Percentiles rank a stretch among this genome's conserved stretches.
phyloP scores from a whole-genome alignment of 2,329 filamentous ascomycete genomes.

The Xylariaceae sp. region DNA sequence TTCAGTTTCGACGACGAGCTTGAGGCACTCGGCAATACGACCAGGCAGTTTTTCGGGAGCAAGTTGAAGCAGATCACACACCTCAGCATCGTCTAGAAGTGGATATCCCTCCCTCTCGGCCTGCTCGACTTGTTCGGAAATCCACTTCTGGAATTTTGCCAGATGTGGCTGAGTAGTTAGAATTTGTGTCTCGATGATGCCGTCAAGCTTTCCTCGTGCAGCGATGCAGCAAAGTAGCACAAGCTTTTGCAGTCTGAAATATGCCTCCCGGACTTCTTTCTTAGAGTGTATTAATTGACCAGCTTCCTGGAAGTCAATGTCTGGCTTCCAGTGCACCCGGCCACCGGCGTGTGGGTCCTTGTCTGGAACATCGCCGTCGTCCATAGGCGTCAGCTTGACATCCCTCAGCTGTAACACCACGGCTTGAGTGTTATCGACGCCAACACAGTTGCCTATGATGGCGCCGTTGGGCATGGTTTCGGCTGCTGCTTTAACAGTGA shows the following conservation, averaged over 20 bases:
- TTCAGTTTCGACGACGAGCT: slow-evolving; percentile 14
- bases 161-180: slow-evolving; percentile 3
- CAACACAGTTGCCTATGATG: slow-evolving; percentile 2
- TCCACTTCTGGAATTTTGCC: slow-evolving; percentile 4
- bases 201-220: slow-evolving; percentile 2
- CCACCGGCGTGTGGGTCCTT: slow-evolving; percentile 16
- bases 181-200: not conserved
- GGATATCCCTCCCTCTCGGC: slow-evolving; percentile 8
- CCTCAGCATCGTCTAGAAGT: slow-evolving; percentile 1
- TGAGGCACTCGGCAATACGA: slow-evolving; percentile 5
- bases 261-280: not conserved
- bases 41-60: not conserved
- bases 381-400: slow-evolving; percentile 18
- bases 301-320: slow-evolving; percentile 21
- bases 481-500: slow-evolving; percentile 4
- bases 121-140: not conserved
- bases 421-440: not conserved
- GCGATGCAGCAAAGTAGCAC: slow-evolving; percentile 16
- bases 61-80: slow-evolving; percentile 5
- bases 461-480: not conserved
- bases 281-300: slow-evolving; percentile 1
- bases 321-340: slow-evolving; percentile 19
- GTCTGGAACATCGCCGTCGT: not conserved
- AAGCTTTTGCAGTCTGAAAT: slow-evolving; percentile 5
- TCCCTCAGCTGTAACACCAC: slow-evolving; percentile 6